phyloP scores from a whole-genome alignment of 495 filamentous ascomycete species.

The Xanthoparmelia taractica region DNA sequence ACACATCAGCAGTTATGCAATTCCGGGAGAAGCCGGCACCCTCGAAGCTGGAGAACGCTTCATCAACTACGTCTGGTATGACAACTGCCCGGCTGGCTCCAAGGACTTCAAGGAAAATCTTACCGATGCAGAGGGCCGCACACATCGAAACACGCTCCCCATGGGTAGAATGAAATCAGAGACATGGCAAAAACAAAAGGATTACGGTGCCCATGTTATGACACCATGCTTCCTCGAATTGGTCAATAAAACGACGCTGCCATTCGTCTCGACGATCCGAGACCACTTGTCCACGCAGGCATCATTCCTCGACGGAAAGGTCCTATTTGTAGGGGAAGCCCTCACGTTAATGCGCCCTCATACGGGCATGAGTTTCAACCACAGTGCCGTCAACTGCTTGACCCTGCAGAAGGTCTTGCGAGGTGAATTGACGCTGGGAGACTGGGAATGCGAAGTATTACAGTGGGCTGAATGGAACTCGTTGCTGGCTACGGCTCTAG shows the following conservation, averaged over 20 bases:
- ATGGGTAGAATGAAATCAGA: constrained; percentile 38
- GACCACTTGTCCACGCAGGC: constrained; percentile 41
- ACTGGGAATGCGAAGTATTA: no score
- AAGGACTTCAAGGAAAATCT: constrained; percentile 42
- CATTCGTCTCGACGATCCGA: constrained; percentile 49
- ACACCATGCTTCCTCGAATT: constrained; percentile 30
- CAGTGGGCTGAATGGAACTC: no score
- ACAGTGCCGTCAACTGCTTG: constrained; percentile 43
- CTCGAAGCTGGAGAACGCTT: constrained; percentile 28
- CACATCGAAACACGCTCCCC: constrained; percentile 43
- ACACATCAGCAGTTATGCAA: background rate
- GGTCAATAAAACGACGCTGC: constrained; percentile 38
- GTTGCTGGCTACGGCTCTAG: no score
- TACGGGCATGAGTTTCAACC: constrained; percentile 44
- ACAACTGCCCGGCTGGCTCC: constrained; percentile 41
- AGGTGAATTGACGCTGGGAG: no score
- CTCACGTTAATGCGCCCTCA: constrained; percentile 50
- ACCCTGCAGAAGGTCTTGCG: constrained; percentile 21
- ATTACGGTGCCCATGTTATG: constrained; percentile 20
- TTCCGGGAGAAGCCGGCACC: background rate
- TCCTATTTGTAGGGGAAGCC: constrained; percentile 50
- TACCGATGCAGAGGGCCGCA: constrained; percentile 42
- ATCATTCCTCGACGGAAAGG: constrained; percentile 41
- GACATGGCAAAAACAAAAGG: constrained; percentile 42
- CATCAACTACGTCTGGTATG: constrained; percentile 53